Base-by-base conservation (phyloP, 1,139 yeast species). In the Saccharomyces hybrid region DNA sequence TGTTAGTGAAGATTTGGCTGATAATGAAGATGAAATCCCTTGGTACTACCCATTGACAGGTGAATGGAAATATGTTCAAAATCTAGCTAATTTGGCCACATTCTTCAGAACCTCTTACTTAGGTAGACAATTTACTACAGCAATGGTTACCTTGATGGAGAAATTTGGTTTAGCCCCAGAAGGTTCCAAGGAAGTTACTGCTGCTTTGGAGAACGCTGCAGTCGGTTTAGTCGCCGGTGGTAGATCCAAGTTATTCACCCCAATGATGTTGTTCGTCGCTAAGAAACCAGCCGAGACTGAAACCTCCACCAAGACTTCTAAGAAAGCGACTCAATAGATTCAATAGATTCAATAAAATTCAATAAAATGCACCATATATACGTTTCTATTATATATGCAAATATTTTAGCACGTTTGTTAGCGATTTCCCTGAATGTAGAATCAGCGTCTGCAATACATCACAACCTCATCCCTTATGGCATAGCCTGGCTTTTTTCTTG, bases 31-130 rank as follows among this genome's bases (percentile, higher is more conserved):
- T 70, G 88, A 81, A 51, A 80, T 93, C 62, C 99, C 99, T 63
- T 93, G 99, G 99, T 93, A 87, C 77, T 91, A 91, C 74, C 99
- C 99, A 65, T 81, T 93, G 70, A 80, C 95, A 60, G 99, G 99
- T 68, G 96, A 93, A 63, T 83, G 90, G 86, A 86, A 81, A 73
- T 86, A 87, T 74, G 82, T 88, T 56, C 97, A 90, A 76, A 77
- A 85, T 53, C 60, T 88, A 30, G 78, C 84, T 59, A 99, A 95
- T 72, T 71, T 88, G 60, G 81, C 82, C 68, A 89, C 98, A 44
- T 83, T 88, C 66, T 81, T 89, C 76, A 88, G 99, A 81, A 88
- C 97, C 56, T 88, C 97, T 44, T 78, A 74, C 63, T 52, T 88
- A 20, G 99, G 99, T 68, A 88, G 99, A 79, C 75, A 79, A 65